These are phyloP conservation scores for Nemania sp. DNA, from an alignment of 2,329 filamentous ascomycete genomes.

Conservation along the genomic window DNA sequence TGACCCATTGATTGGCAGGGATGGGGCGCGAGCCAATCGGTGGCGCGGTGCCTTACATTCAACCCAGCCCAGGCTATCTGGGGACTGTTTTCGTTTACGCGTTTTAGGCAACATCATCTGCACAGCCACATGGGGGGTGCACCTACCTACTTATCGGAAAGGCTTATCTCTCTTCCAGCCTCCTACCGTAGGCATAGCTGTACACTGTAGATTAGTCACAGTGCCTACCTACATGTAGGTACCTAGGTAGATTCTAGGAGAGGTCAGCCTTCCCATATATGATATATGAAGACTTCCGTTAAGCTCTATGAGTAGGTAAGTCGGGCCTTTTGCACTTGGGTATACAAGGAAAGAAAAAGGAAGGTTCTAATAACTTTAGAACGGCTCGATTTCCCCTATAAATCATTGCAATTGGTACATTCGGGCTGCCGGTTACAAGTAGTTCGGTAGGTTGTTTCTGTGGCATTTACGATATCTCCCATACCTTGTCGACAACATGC, in stretches of 20 bases:
- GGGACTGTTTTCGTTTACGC: conserved; percentile 30
- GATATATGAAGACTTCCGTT: neutral
- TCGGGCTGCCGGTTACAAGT: neutral
- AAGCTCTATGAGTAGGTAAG: neutral
- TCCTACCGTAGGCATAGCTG: no score
- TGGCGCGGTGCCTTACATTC: neutral
- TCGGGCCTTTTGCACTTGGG: neutral
- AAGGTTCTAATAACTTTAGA: neutral
- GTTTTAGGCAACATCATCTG: conserved; percentile 19
- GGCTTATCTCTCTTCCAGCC: conserved; percentile 3
- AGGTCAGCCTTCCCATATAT: no score
- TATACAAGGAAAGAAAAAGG: neutral
- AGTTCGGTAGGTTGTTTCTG: neutral
- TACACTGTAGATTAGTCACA: no score
- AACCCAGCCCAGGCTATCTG: neutral
- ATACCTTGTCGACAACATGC: neutral
- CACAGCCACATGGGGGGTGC: conserved; percentile 26
- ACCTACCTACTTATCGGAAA: conserved; percentile 6
- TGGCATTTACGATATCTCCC: neutral
- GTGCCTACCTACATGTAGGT: neutral
- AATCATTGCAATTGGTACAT: conserved; percentile 14
- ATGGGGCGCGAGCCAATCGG: conserved; percentile 25
- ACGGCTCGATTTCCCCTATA: neutral
- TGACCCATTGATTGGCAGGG: conserved; percentile 23
- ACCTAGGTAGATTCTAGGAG: no score